Base-by-base conservation (phyloP, 352 stramenopile genomes). In the Globisporangium iwayamae region DNA sequence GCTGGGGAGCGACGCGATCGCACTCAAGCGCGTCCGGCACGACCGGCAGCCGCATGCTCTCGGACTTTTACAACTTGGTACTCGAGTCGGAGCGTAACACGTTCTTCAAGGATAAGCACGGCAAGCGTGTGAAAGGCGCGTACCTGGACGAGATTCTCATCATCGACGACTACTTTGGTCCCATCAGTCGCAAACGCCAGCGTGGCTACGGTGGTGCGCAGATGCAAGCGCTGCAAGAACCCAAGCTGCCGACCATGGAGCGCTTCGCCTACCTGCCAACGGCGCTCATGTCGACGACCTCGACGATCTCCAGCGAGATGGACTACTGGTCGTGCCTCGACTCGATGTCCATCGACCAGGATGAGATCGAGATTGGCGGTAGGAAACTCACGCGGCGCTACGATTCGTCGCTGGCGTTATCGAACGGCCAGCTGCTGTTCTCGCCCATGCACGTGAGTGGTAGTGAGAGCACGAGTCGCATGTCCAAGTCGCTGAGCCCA, bases 11-110 rank as follows among this genome's bases (percentile, higher is more conserved):
- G 16, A 76, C 81, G 64, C 54, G 73, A 38, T 70, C 81, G 22
- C 69, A 76, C 25, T 76, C 71, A 36, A 84, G 69, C 51, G 72
- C 77, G 14, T 79, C 73, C 16, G 81, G 78, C 22, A 93, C 83
- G 3, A 81, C 79, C 1, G 85, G 86, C 13, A 87, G 82, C 62
- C 84, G 84, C 50, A 69, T 94, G 74, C 69, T 94, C 22, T 92
- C 84, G 25, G 75, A 86, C 34, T 89, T 91, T 63, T 94, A 92
- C 73, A 91, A 86, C 65, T 81, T 84, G 56, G 72, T 91, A 56
- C 71, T 94, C 20, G 84, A 93, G 56, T 78, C 76, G 28, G 81
- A 89, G 58, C 79, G 87, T 67, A 87, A 75, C 62, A 76, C 79
- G 30, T 90, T 74, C 65, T 90, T 85, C 59, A 63, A 88, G 32